phyloP scores from a whole-genome alignment of 2,329 filamentous ascomycete genomes.

The Xylariaceae sp. region DNA sequence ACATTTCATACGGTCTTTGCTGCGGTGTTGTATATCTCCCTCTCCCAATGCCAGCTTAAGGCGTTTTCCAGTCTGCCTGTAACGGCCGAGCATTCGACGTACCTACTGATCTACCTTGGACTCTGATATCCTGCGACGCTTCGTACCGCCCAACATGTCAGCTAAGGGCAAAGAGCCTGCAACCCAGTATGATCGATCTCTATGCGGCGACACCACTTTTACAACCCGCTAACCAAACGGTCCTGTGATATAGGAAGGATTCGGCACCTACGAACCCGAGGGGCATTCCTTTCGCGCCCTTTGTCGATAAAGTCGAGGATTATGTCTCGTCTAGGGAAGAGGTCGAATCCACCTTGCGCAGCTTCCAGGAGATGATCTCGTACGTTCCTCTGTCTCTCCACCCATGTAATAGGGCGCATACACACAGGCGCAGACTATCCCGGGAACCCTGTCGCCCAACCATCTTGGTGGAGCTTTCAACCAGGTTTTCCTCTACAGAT shows the following conservation, averaged over 20 bases:
- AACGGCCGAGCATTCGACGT: not conserved
- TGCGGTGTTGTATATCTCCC: too few relatives aligned
- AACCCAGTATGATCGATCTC: slow-evolving; percentile 18
- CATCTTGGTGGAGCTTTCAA: not conserved
- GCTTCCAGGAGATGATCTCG: slow-evolving; percentile 94
- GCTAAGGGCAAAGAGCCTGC: slow-evolving; percentile 30
- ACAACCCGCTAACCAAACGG: slow-evolving; percentile 6
- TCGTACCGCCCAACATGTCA: slow-evolving; percentile 22
- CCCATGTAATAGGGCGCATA: not conserved
- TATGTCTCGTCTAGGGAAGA: slow-evolving; percentile 79
- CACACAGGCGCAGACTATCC: not conserved
- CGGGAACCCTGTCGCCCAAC: not conserved
- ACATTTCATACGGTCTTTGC: too few relatives aligned
- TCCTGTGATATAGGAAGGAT: slow-evolving; percentile 45
- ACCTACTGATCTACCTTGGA: slow-evolving; percentile 5
- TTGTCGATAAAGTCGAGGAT: slow-evolving; percentile 87
- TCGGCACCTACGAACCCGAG: slow-evolving; percentile 71
- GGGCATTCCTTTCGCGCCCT: slow-evolving; percentile 81
- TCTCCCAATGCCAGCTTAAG: too few relatives aligned
- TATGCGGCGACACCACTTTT: not conserved
- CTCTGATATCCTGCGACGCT: slow-evolving; percentile 1
- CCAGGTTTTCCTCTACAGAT: not conserved
- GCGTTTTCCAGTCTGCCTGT: too few relatives aligned
- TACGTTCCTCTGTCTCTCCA: slow-evolving; percentile 48
- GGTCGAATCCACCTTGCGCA: slow-evolving; percentile 78